phyloP scores from a whole-genome alignment of 2,329 filamentous ascomycete species.

The Ascochyta pisi region DNA sequence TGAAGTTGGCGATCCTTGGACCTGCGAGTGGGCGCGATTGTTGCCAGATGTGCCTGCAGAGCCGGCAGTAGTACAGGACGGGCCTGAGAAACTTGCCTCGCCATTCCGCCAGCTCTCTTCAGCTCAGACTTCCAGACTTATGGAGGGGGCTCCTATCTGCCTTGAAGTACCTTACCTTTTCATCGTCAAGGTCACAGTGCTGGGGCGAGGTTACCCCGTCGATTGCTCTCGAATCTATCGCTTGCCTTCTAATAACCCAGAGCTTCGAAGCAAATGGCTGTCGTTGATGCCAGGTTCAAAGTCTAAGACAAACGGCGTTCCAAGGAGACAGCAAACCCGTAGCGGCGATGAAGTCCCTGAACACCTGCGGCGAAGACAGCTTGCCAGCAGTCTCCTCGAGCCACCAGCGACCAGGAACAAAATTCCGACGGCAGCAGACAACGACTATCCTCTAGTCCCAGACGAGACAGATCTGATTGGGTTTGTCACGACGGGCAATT shows the following conservation, averaged over 20 bases:
- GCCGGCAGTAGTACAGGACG: slow-evolving; percentile 7
- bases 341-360: slow-evolving; percentile 26
- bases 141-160: slow-evolving; percentile 9
- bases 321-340: slow-evolving; percentile 21
- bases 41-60: slow-evolving; percentile 45
- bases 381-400: slow-evolving; percentile 38
- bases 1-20: slow-evolving; percentile 81
- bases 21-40: slow-evolving; percentile 82
- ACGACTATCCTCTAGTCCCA: slow-evolving; percentile 72
- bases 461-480: slow-evolving; percentile 79
- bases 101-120: slow-evolving; percentile 32
- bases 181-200: slow-evolving; percentile 71
- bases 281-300: slow-evolving; percentile 52
- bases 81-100: slow-evolving; percentile 22
- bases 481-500: slow-evolving; percentile 88
- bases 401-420: slow-evolving; percentile 5
- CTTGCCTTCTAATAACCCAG: slow-evolving; percentile 65
- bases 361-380: slow-evolving; percentile 27
- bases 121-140: slow-evolving; percentile 38
- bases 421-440: slow-evolving; percentile 34
- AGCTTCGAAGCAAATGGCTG: slow-evolving; percentile 76
- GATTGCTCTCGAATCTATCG: slow-evolving; percentile 85
- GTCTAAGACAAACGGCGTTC: slow-evolving; percentile 5
- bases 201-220: slow-evolving; percentile 72
- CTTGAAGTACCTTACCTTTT: slow-evolving; percentile 49